Conservation (phyloP, 805 yeast species). For the Candida cerambycidarum region DNA sequence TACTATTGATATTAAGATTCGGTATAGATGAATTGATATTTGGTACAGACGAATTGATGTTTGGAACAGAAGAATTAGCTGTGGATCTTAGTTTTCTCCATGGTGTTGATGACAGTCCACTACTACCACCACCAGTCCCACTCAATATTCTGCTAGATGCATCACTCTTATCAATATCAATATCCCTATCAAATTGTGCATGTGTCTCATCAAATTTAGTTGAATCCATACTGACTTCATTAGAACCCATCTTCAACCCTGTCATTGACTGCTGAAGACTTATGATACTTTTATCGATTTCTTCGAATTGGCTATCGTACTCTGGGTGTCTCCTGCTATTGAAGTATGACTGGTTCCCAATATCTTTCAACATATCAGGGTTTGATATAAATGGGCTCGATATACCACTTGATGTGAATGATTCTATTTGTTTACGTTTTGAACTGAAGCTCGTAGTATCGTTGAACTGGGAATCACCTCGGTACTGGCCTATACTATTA, state of each 20-base stretch:
- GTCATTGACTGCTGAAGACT: slow-evolving; percentile 16
- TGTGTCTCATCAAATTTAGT: slow-evolving; percentile 22
- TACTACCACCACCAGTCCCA: not conserved
- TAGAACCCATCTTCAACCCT: slow-evolving; percentile 10
- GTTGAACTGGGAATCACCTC: not conserved
- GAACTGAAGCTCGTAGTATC: not conserved
- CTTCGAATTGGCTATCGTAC: slow-evolving; percentile 2
- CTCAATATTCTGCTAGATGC: slow-evolving; percentile 11
- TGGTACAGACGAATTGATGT: not conserved
- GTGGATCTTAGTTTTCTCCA: slow-evolving; percentile 26
- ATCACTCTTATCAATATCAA: slow-evolving; percentile 18
- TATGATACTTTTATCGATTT: slow-evolving; percentile 15
- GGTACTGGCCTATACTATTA: not conserved
- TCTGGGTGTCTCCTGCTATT: not conserved
- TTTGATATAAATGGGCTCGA: slow-evolving; percentile 22
- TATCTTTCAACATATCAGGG: slow-evolving; percentile 15
- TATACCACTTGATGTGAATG: slow-evolving; percentile 6
- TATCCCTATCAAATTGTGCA: slow-evolving; percentile 23
- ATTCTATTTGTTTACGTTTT: not conserved
- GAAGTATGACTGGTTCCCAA: slow-evolving; percentile 2
- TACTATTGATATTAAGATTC: not conserved
- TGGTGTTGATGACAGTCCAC: slow-evolving; percentile 15
- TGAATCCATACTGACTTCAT: slow-evolving; percentile 9
- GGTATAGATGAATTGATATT: too few relatives aligned
- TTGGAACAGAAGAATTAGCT: slow-evolving; percentile 13